Evolutionary conservation across 108 stramenopile species (phyloP).

Genomic region (Cyclotella sp.): DNA sequence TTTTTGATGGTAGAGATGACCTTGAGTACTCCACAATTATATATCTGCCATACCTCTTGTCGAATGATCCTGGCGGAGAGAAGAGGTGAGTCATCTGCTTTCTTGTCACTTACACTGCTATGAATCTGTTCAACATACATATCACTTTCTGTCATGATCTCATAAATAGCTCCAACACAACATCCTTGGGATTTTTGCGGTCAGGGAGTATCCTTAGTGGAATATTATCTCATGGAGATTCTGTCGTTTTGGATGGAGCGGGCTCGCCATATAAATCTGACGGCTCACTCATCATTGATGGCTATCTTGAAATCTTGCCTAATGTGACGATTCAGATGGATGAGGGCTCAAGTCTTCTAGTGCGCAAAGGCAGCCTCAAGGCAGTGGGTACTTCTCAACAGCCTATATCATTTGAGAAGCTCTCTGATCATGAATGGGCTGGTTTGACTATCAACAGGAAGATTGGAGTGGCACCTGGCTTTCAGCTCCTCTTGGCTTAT

Average conservation of each 20-base stretch:
- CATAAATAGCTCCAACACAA: conserved; percentile 8
- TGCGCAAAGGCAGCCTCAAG: conserved; percentile 14
- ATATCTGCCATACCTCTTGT: conserved; percentile 32
- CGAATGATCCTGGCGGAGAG: conserved; percentile 7
- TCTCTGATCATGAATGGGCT: not conserved
- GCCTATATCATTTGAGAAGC: conserved; percentile 13
- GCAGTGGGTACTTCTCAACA: not conserved
- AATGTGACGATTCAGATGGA: conserved; percentile 23
- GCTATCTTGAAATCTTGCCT: conserved; percentile 13
- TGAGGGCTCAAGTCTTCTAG: conserved; percentile 1
- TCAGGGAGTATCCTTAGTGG: conserved; percentile 15
- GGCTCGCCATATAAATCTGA: conserved; percentile 25
- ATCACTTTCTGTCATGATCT: too few relatives aligned
- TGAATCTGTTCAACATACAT: too few relatives aligned
- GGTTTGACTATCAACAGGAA: conserved; percentile 12
- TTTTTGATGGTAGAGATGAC: conserved; percentile 21
- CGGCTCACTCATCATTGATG: conserved; percentile 29
- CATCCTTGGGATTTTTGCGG: not conserved
- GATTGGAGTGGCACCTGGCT: conserved; percentile 13
- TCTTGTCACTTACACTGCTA: too few relatives aligned
- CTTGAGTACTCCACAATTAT: not conserved
- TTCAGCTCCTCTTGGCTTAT: conserved; percentile 21
- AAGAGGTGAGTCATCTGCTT: too few relatives aligned
- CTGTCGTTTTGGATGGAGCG: conserved; percentile 13
- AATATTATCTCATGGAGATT: conserved; percentile 13